phyloP scores from a whole-genome alignment of 148 eudicot species.

The Rhododendron molle region DNA sequence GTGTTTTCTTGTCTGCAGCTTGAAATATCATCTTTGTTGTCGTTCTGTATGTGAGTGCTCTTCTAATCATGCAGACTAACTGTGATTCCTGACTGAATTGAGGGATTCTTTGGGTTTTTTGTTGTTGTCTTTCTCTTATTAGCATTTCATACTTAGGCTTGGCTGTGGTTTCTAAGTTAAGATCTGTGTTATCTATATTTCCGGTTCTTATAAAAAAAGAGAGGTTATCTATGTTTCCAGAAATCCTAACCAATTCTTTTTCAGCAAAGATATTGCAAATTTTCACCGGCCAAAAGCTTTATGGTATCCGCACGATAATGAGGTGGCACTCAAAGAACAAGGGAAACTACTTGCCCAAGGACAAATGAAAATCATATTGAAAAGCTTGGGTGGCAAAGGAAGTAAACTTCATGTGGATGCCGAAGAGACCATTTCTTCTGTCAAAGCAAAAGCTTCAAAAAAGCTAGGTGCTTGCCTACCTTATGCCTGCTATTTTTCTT shows the following conservation, averaged over 20 bases:
- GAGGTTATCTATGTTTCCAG: neutral
- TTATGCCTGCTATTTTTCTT: neutral
- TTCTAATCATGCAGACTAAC: neutral
- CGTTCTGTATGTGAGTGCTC: neutral
- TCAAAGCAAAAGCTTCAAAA: slow-evolving; percentile 86
- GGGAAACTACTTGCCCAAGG: slow-evolving; percentile 68
- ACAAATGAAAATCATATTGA: slow-evolving; percentile 77
- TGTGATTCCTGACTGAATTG: neutral
- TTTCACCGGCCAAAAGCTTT: slow-evolving; percentile 94
- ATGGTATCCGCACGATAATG: slow-evolving; percentile 95
- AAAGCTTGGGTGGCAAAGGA: slow-evolving; percentile 94
- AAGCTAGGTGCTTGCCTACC: slow-evolving; percentile 64
- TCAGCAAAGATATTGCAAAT: slow-evolving; percentile 89
- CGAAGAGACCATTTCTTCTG: slow-evolving; percentile 74
- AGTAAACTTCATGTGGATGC: slow-evolving; percentile 86
- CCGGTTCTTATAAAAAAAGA: neutral
- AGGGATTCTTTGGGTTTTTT: neutral
- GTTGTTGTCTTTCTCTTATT: neutral
- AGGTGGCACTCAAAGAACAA: slow-evolving; percentile 68
- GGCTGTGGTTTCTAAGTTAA: neutral
- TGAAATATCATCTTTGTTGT: neutral
- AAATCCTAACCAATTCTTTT: slow-evolving; percentile 6
- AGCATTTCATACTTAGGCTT: slow-evolving; percentile 8
- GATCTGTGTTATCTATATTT: neutral
- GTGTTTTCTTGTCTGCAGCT: neutral